Evolutionary conservation across 805 yeast genomes (phyloP).

Genomic region (Millerago galiae): DNA sequence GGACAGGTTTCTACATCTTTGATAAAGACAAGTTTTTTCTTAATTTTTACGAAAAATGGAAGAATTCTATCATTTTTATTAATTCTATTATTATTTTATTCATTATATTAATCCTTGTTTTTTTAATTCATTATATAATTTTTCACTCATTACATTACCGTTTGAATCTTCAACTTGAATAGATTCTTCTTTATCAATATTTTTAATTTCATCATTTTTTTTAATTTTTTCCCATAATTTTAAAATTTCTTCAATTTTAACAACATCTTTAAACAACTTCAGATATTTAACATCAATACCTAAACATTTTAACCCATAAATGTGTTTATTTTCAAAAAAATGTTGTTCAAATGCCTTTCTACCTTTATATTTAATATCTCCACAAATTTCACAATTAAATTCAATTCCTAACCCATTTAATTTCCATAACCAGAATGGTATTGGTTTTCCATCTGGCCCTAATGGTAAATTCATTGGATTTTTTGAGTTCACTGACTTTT

Average conservation of each 20-base stretch:
- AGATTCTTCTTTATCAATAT: constrained; percentile 40
- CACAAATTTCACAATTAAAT: constrained; percentile 82
- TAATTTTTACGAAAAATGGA: not conserved
- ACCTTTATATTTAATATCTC: constrained; percentile 67
- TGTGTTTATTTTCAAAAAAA: constrained; percentile 65
- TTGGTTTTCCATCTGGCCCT: constrained; percentile 87
- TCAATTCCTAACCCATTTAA: constrained; percentile 75
- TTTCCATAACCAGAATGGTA: constrained; percentile 91
- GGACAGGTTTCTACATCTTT: not conserved
- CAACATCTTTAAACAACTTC: constrained; percentile 53
- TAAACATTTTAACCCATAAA: constrained; percentile 63
- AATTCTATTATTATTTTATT: not conserved
- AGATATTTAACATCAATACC: constrained; percentile 53
- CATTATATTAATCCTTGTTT: constrained; percentile 66
- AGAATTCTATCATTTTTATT: not conserved
- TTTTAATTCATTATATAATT: constrained; percentile 77
- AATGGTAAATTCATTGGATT: constrained; percentile 61
- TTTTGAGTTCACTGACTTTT: constrained; percentile 12
- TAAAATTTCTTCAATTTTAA: constrained; percentile 61
- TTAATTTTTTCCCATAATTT: constrained; percentile 46
- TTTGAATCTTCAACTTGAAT: constrained; percentile 87
- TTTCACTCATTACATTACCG: constrained; percentile 86
- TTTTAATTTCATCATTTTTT: constrained; percentile 7
- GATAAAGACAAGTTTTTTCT: not conserved
- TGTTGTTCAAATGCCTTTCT: constrained; percentile 66